Evolutionary conservation across 352 stramenopile genomes (phyloP), one percentile per base, ranked within the genome.

Genomic region (Globisporangium abappressorium): DNA sequence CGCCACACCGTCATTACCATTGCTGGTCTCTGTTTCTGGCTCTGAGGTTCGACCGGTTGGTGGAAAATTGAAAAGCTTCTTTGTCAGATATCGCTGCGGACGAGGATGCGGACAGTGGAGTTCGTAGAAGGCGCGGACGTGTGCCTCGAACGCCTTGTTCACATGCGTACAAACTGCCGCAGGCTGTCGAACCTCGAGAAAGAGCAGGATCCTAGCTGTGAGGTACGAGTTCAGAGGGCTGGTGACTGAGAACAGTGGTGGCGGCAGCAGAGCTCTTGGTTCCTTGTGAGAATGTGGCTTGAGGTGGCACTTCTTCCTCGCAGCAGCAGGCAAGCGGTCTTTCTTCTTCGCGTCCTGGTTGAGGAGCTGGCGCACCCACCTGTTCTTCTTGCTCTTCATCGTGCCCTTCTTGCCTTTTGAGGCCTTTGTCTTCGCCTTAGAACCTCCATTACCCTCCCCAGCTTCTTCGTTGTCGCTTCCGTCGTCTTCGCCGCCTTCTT

Each of bases 41-140:
- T 41, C 11, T n/a, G 12, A 18, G 5, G 38, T 7, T 12, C n/a
- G 41, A 9, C 41, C n/a, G 41, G 5, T 18, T 22, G 41, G 3
- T n/a, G 41, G 41, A 5, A 20, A 8, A 24, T 55, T 59, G 36
- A 75, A 72, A 8, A 76, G 64, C 3, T 51, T 51, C n/a, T 78
- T 49, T 0, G 76, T 64, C 12, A 88, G 70, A 59, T 75, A 88
- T 22, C 69, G 66, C 15, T 51, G 62, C 12, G 70, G 81, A 38
- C 81, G 76, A 34, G 79, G 80, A 43, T 73, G 75, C 33, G 73
- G 62, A 57, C 71, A 84, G 46, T 80, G 75, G 0, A 68, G 49
- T 3, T 80, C 73, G 36, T 87, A 88, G 57, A 76, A 90, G 11
- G 67, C 41, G 33, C 58, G 61, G 0, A 85, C 76, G 33, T 69